A percentile compares a stretch with the other conserved stretches of the same genome.
Evolutionary conservation across 1,139 yeast genomes (phyloP).

Genomic region (Candida sanyaensis): DNA sequence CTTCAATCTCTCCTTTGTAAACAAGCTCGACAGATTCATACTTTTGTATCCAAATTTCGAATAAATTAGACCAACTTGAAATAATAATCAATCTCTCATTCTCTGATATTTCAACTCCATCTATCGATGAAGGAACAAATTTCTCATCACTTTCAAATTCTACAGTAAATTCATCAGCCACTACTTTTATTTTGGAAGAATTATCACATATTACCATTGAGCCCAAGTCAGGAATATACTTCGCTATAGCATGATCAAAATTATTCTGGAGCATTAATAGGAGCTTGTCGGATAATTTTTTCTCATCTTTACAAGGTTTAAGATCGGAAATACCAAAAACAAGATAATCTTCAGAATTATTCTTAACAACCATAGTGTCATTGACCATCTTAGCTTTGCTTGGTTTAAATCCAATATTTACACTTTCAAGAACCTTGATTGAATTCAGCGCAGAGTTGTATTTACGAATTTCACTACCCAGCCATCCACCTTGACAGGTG

Average conservation of each 20-base stretch:
- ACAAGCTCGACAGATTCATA: neutral
- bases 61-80: neutral
- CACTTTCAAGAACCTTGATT: neutral
- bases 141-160: neutral
- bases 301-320: neutral
- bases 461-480: conserved; percentile 35
- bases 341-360: neutral
- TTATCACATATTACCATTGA: neutral
- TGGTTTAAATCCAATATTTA: neutral
- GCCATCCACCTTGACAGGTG: conserved; percentile 42
- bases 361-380: neutral
- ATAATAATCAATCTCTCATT: neutral
- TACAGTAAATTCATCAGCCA: neutral
- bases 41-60: neutral
- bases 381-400: neutral
- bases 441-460: conserved; percentile 1
- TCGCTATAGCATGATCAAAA: neutral
- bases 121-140: neutral
- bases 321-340: neutral
- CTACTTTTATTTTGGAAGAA: neutral
- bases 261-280: neutral
- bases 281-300: neutral
- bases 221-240: neutral
- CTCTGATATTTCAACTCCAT: neutral
- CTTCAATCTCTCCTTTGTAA: neutral